phyloP scores from a whole-genome alignment of 345 rosid species.

The Laguncularia racemosa region DNA sequence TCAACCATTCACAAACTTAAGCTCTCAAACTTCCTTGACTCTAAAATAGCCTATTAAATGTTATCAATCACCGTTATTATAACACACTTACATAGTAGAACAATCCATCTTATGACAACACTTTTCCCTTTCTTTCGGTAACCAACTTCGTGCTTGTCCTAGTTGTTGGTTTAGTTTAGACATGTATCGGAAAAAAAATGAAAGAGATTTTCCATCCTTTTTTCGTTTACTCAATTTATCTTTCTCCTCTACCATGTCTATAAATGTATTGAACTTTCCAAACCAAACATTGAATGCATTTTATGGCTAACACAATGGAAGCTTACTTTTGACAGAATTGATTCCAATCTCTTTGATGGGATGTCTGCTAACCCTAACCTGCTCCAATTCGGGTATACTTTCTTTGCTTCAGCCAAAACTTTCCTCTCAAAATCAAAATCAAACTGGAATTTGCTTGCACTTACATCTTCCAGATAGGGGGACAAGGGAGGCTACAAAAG shows the following conservation, averaged over 20 bases:
- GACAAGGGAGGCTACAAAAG: constrained; percentile 59
- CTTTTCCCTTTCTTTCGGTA: no score
- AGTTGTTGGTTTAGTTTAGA: no score
- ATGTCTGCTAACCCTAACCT: constrained; percentile 54
- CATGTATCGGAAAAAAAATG: no score
- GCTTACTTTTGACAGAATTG: constrained; percentile 42
- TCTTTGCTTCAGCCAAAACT: constrained; percentile 66
- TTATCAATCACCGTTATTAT: neutral
- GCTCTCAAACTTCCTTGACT: neutral
- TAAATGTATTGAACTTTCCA: no score
- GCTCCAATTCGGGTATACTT: constrained; percentile 64
- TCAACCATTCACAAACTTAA: neutral
- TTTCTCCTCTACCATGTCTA: no score
- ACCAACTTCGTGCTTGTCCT: no score
- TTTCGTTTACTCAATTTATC: no score
- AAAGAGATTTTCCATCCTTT: no score
- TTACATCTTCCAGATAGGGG: constrained; percentile 57
- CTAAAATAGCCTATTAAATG: neutral
- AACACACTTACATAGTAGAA: no score
- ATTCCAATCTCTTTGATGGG: constrained; percentile 39
- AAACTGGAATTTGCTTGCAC: constrained; percentile 66
- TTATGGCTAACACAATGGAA: neutral
- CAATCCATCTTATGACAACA: no score
- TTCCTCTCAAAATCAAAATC: constrained; percentile 70
- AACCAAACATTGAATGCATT: no score